These are phyloP conservation scores for Alternaria atra DNA, from an alignment of 2,329 filamentous ascomycete genomes.

Conservation along the genomic window DNA sequence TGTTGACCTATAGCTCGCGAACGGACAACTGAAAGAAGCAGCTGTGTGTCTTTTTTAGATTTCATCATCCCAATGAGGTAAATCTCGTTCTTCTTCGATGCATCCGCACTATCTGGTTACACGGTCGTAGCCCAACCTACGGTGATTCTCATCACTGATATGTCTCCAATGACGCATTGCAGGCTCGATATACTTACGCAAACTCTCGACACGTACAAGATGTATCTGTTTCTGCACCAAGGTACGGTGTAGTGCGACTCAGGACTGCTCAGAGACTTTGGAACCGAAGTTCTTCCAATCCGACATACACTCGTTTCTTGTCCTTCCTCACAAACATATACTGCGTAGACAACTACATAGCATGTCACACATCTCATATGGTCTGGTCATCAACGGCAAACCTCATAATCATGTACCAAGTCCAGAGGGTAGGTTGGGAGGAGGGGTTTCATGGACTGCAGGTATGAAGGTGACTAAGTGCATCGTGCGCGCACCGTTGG, in stretches of 20 bases:
- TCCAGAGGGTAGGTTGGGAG: conserved; percentile 40
- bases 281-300: background rate
- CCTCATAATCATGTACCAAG: background rate
- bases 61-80: background rate
- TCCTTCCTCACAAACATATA: background rate
- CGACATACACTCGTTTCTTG: background rate
- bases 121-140: background rate
- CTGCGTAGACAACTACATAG: background rate
- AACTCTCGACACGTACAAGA: background rate
- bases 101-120: background rate
- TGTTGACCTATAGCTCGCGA: background rate
- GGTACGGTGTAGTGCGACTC: no score
- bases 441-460: conserved; percentile 48
- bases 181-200: background rate
- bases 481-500: conserved; percentile 44
- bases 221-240: background rate
- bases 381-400: background rate
- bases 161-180: background rate
- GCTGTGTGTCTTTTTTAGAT: background rate
- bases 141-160: background rate
- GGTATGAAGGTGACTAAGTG: conserved; percentile 42
- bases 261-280: background rate
- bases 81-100: background rate
- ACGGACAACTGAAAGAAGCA: background rate
- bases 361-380: background rate